Conservation (phyloP, 2,329 filamentous ascomycete genomes). For the Mycosphaerella arachidis region DNA sequence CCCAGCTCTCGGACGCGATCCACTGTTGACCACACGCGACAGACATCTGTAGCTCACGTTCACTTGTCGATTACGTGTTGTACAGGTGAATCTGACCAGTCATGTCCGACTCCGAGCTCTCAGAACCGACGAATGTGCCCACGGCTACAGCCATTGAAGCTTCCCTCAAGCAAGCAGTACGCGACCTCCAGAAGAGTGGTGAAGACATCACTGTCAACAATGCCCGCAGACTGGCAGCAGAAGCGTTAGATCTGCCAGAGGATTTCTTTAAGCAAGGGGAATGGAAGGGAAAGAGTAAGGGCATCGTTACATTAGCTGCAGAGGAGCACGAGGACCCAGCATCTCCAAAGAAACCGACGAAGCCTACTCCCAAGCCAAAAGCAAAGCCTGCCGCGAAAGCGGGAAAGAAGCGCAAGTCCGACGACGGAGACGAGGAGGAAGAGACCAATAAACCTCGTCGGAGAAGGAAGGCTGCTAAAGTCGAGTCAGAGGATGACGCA, state of each 20-base stretch:
- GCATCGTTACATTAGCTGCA: conserved; percentile 51
- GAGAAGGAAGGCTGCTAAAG: conserved; percentile 21
- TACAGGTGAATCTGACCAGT: not conserved
- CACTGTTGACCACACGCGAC: not conserved
- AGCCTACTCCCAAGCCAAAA: conserved; percentile 16
- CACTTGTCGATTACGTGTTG: not conserved
- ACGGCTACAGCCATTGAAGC: conserved; percentile 37
- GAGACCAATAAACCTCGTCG: conserved; percentile 21
- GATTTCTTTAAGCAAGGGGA: conserved; percentile 52
- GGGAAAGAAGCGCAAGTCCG: conserved; percentile 30
- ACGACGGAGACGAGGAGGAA: conserved; percentile 21
- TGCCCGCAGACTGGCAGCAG: conserved; percentile 51
- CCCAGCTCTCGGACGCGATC: not conserved
- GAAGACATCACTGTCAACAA: conserved; percentile 56
- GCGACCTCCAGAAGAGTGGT: conserved; percentile 38
- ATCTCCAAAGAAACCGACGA: conserved; percentile 20
- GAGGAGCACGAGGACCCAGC: conserved; percentile 24
- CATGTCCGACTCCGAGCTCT: conserved; percentile 8
- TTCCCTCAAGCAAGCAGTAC: conserved; percentile 40
- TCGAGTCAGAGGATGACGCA: conserved; percentile 14
- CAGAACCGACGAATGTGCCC: not conserved
- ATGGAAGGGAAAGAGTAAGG: conserved; percentile 55
- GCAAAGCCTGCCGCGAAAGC: conserved; percentile 20
- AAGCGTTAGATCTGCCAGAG: conserved; percentile 46
- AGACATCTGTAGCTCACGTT: not conserved